Evolutionary conservation across 352 stramenopile genomes (phyloP), one percentile per base, ranked within the genome.

Genomic region (Plasmopara halstedii): DNA sequence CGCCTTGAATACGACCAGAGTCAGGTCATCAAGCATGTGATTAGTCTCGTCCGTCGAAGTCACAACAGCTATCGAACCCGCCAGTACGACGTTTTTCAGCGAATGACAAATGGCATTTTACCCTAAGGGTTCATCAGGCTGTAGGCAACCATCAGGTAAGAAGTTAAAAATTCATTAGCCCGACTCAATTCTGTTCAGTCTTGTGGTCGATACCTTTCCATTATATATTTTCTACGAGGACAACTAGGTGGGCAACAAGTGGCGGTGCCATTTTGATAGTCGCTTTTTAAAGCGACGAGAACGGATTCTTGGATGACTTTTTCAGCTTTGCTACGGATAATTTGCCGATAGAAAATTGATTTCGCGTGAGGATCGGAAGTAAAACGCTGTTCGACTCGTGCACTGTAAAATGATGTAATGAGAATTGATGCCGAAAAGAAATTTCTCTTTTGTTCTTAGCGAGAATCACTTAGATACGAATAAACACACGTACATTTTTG

Each of bases 61-160:
- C 88, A 95, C 60, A 92, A 92, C 62, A 90, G 83, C 65, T 95
- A 94, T 63, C 80, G 83, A 22, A 94, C 83, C 13, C 73, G 78
- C 31, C 83, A 96, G 62, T 96, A 95, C 50, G 87, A 96, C 54
- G 74, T 87, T 41, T 96, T 95, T 65, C 87, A 96, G 60, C 81
- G 84, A 45, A 85, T 95, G 56, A 95, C 85, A n/a, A 96, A 96
- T 54, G 85, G 85, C 42, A 96, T 96, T 47, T 48, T 91, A 40
- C 79, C 81, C 3, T 95, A 73, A 38, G 10, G 6, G 31, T 44
- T 1, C 14, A 15, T 25, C 22, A 41, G 17, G 25, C 11, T 29
- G 1, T 29, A 29, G 25, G 11, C 25, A 10, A 15, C 27, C 31
- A 35, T 9, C 40, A 52, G 47, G 42, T 20, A 53, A 56, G 22